Evolutionary conservation across 495 filamentous ascomycete genomes (phyloP).

Genomic region (Annulohypoxylon maeteangense): DNA sequence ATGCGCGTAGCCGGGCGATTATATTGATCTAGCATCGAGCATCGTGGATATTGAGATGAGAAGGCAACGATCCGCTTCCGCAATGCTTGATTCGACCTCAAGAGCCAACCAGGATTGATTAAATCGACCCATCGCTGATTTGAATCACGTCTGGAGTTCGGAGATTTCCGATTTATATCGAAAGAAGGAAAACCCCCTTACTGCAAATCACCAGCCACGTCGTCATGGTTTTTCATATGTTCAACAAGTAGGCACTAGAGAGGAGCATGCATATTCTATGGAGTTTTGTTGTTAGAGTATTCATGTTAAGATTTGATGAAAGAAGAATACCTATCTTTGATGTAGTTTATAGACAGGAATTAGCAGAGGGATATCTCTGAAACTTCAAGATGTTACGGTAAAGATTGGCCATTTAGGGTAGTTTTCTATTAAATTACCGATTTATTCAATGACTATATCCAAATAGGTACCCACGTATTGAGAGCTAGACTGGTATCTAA

Average conservation of each 20-base stretch:
- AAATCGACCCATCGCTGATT: neutral
- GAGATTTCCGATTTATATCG: slow-evolving; percentile 5
- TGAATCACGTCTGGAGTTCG: slow-evolving; percentile 18
- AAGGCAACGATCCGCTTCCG: slow-evolving; percentile 13
- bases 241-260: too few species aligned
- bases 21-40: slow-evolving; percentile 15
- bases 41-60: slow-evolving; percentile 10
- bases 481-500: too few species aligned
- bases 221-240: neutral
- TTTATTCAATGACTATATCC: neutral
- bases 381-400: too few species aligned
- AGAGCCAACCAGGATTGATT: neutral
- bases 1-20: slow-evolving; percentile 15
- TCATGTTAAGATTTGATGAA: too few species aligned
- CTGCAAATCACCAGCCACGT: neutral
- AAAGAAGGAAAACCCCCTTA: neutral
- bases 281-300: too few species aligned
- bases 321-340: too few species aligned
- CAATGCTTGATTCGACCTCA: slow-evolving; percentile 27
- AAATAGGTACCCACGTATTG: neutral
- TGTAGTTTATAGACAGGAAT: neutral
- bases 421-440: neutral
- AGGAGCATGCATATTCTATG: too few species aligned
- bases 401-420: neutral
- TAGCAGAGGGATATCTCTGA: neutral